These are phyloP conservation scores for Apiotrichum montevideense DNA, from an alignment of 1,284 basidiomycete genomes.

Conservation along the genomic window DNA sequence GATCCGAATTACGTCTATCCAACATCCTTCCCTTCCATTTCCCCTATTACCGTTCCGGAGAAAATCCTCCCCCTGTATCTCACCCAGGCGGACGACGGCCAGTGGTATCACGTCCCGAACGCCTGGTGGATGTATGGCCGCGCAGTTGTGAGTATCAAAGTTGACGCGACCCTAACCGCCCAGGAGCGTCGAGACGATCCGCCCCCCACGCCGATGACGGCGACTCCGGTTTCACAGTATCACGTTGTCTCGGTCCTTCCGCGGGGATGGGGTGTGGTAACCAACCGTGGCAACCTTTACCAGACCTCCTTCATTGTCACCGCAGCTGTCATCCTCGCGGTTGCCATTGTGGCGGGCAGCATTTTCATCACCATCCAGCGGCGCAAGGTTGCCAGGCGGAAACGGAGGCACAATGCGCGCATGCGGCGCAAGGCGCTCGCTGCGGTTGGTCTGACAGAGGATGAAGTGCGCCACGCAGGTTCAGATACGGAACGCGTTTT, in stretches of 20 bases:
- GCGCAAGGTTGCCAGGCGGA: slow-evolving; percentile 32
- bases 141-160: slow-evolving; percentile 9
- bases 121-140: slow-evolving; percentile 36
- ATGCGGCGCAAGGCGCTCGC: slow-evolving; percentile 35
- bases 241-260: slow-evolving; percentile 3
- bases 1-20: neutral
- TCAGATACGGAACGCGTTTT: slow-evolving; percentile 20
- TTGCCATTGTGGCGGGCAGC: slow-evolving; percentile 36
- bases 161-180: slow-evolving; percentile 1
- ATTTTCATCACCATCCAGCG: slow-evolving; percentile 35
- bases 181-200: neutral
- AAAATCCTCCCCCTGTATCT: slow-evolving; percentile 32
- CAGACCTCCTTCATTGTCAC: slow-evolving; percentile 44
- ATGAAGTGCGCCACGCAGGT: slow-evolving; percentile 20
- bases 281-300: slow-evolving; percentile 34
- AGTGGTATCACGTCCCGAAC: slow-evolving; percentile 25
- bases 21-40: neutral
- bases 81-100: slow-evolving; percentile 24
- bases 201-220: neutral
- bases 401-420: slow-evolving; percentile 35
- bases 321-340: slow-evolving; percentile 38
- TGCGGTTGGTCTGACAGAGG: slow-evolving; percentile 35
- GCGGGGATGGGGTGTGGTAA: slow-evolving; percentile 5
- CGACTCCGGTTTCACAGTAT: neutral
- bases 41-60: slow-evolving; percentile 9